Evolutionary conservation across 2,329 filamentous ascomycete species (phyloP).

Genomic region (Xylaria sp.): DNA sequence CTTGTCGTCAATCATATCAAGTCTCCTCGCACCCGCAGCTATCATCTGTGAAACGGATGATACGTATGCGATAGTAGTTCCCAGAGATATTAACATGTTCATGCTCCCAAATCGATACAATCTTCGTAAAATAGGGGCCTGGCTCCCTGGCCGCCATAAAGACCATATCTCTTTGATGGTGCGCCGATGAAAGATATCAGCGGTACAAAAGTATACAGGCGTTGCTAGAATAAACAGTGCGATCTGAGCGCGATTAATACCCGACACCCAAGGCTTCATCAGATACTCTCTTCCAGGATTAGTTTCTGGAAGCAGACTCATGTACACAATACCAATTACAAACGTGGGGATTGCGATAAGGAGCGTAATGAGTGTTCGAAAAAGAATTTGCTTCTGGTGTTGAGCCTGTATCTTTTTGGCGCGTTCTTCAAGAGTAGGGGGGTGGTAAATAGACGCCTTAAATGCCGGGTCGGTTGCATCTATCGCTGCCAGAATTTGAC

Average conservation of each 20-base stretch:
- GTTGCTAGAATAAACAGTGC: slow-evolving; percentile 84
- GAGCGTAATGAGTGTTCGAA: slow-evolving; percentile 76
- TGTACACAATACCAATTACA: slow-evolving; percentile 88
- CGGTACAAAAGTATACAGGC: slow-evolving; percentile 86
- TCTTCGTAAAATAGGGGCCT: slow-evolving; percentile 75
- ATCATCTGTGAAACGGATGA: slow-evolving; percentile 83
- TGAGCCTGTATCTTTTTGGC: slow-evolving; percentile 76
- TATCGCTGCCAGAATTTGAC: slow-evolving; percentile 76
- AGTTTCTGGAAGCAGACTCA: slow-evolving; percentile 76
- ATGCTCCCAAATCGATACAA: slow-evolving; percentile 97
- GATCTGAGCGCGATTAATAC: slow-evolving; percentile 81
- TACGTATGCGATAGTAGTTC: slow-evolving; percentile 87
- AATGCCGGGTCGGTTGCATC: slow-evolving; percentile 73
- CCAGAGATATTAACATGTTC: slow-evolving; percentile 92
- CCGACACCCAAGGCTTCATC: slow-evolving; percentile 75
- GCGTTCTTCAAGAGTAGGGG: slow-evolving; percentile 84
- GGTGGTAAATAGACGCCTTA: slow-evolving; percentile 76
- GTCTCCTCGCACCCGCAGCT: slow-evolving; percentile 62
- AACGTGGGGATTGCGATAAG: slow-evolving; percentile 83
- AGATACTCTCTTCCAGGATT: slow-evolving; percentile 71
- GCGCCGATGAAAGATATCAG: slow-evolving; percentile 83
- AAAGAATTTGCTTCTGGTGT: slow-evolving; percentile 74
- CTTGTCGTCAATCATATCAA: slow-evolving; percentile 55
- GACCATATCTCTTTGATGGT: slow-evolving; percentile 81
- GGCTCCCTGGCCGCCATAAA: slow-evolving; percentile 81